Conservation (phyloP, 2,329 filamentous ascomycete species). For the Colletotrichum acutatum region DNA sequence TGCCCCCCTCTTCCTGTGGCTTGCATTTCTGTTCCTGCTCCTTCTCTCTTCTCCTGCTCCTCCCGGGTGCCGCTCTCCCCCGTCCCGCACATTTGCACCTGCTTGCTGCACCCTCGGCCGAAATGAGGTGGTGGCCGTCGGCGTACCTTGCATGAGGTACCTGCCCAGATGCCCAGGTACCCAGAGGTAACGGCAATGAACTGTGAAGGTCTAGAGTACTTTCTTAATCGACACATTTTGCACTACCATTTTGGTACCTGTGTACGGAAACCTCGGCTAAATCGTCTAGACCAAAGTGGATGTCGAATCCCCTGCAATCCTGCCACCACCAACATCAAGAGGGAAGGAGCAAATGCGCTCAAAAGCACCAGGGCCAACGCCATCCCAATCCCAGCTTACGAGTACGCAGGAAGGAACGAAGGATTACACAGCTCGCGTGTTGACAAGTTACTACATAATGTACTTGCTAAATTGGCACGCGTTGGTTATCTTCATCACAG, state of each 20-base stretch:
- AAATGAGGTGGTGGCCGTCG: not conserved
- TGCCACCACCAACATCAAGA: not conserved
- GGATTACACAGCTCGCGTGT: not conserved
- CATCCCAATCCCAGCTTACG: not conserved
- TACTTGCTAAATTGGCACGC: too few species aligned
- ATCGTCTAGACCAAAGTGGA: not conserved
- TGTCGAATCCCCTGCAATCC: not conserved
- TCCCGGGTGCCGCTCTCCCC: not conserved
- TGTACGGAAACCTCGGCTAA: not conserved
- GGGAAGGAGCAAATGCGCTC: not conserved
- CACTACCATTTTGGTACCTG: not conserved
- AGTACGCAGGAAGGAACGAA: not conserved
- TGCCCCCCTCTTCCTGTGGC: too few species aligned
- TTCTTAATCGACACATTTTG: not conserved
- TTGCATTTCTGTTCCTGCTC: not conserved
- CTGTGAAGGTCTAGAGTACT: not conserved
- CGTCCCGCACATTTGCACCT: not conserved
- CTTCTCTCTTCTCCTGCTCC: not conserved
- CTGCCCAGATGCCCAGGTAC: not conserved
- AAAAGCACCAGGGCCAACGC: not conserved
- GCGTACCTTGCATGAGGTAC: slow-evolving; percentile 13
- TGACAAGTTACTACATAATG: not conserved
- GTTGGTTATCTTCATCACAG: too few species aligned
- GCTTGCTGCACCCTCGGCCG: not conserved
- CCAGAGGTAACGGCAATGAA: not conserved